Percentiles rank a stretch among this genome's conserved stretches.
phyloP scores from a whole-genome alignment of 139 green algal genomes.

The Bryopsis sp. region DNA sequence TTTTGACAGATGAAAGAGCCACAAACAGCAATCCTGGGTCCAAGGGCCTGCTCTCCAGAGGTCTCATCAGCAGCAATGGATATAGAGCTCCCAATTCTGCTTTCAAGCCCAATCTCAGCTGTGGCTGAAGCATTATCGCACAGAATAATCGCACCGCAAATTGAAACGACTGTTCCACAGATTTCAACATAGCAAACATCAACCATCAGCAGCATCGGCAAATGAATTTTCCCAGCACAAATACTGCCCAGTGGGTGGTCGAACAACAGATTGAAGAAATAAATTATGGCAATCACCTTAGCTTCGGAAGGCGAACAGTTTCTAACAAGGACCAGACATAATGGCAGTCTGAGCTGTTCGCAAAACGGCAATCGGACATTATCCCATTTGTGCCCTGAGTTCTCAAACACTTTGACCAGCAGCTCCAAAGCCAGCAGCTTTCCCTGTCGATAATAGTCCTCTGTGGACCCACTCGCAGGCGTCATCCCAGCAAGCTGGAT shows the following conservation, averaged over 20 bases:
- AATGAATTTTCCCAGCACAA: too few relatives aligned
- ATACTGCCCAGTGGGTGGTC: too few relatives aligned
- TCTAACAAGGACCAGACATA: slow-evolving; percentile 73
- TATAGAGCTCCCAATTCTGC: slow-evolving; percentile 85
- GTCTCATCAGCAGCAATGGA: slow-evolving; percentile 73
- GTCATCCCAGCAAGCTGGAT: slow-evolving; percentile 13
- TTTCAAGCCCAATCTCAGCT: slow-evolving; percentile 46
- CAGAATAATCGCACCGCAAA: slow-evolving; percentile 42
- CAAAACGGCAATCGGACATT: slow-evolving; percentile 52
- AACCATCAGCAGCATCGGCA: too few relatives aligned
- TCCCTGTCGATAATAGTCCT: slow-evolving; percentile 37
- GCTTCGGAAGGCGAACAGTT: slow-evolving; percentile 49
- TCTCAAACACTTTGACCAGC: slow-evolving; percentile 74
- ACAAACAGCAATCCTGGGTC: slow-evolving; percentile 24
- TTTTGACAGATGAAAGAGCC: slow-evolving; percentile 34
- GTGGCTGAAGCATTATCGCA: slow-evolving; percentile 35
- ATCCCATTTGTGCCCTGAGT: slow-evolving; percentile 46
- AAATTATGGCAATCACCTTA: slow-evolving; percentile 23
- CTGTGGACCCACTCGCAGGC: slow-evolving; percentile 7
- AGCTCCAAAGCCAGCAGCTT: slow-evolving; percentile 92
- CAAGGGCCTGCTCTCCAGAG: slow-evolving; percentile 43
- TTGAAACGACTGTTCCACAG: slow-evolving; percentile 31
- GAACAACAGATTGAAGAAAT: too few relatives aligned
- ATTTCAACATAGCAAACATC: too few relatives aligned
- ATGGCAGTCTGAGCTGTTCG: slow-evolving; percentile 63